phyloP scores from a whole-genome alignment of 306 rosid genomes.

The Casuarina equisetifolia region DNA sequence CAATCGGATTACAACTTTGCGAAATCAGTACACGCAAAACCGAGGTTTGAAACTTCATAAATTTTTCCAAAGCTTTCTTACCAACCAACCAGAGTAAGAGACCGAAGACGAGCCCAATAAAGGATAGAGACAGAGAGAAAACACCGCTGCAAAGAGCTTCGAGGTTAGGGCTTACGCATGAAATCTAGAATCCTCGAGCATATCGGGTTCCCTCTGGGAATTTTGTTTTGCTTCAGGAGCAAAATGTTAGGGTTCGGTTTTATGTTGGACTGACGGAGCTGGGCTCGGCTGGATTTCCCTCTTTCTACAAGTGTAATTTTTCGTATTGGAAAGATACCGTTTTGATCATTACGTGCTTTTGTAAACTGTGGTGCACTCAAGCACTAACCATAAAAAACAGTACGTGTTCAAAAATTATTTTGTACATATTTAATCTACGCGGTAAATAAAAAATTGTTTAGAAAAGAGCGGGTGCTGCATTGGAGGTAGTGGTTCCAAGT shows the following conservation, averaged over 20 bases:
- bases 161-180: not conserved
- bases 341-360: no score
- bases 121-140: not conserved
- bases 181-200: not conserved
- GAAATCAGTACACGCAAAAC: not conserved
- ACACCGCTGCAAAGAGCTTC: not conserved
- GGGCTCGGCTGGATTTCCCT: not conserved
- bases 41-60: not conserved
- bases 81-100: not conserved
- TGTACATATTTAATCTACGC: no score
- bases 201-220: not conserved
- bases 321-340: no score
- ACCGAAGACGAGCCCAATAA: not conserved
- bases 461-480: no score
- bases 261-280: not conserved
- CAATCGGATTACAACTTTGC: not conserved
- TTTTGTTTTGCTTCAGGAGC: not conserved
- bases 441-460: no score
- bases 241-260: not conserved
- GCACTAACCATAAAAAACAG: no score
- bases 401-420: no score
- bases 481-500: no score
- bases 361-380: no score
- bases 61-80: not conserved
- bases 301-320: no score